Evolutionary conservation across 495 filamentous ascomycete species (phyloP), one percentile per base, ranked within the genome.

Genomic region (Aspergillus taichungensis): DNA sequence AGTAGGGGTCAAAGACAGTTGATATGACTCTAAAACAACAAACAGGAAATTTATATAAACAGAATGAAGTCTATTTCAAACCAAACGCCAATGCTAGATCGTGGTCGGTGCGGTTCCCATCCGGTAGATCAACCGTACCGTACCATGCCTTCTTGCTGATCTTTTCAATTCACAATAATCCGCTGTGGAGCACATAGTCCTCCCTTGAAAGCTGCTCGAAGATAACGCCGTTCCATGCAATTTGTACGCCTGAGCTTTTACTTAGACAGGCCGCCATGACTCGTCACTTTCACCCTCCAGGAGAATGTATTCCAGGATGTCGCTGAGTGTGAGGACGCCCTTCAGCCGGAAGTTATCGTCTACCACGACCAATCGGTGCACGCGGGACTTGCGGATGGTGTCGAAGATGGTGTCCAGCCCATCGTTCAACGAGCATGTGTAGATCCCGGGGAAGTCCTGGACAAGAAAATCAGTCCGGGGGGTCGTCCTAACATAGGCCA

Each of bases 341-440:
- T 84, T 85, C 32, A 99, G 77, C 38, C 79, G 77, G 64, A 81
- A 86, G 42, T 87, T 75, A 34, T 94, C 87, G 62, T 97, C 88
- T 46, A 97, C 87, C 32, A 99, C 83, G 35, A 96, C 83, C 24
- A 99, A 69, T 52, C 92, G 77, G 64, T 99, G 92, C 18, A 97
- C 91, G 30, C 94, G 77, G 10, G 88, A 94, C 63, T 87, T 90
- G 52, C 92, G 86, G 53, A 99, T 88, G 0, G 94, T 97, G 61
- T 95, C 88, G 58, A 96, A 97, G 52, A 99, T 92, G 24, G 92
- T 87, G 59, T 94, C 88, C 39, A 99, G 72, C 30, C 88, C 83
- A 57, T 99, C 92, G 46, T 95, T 80, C 47, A 92, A 73, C 10
- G 84, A 84, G 66, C 92, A 99, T 3, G 90, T 99, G 65, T 95